Percentiles rank a stretch among this genome's conserved stretches.
These are phyloP conservation scores for Karstenula rhodostoma DNA, from an alignment of 2,329 filamentous ascomycete genomes.

Conservation along the genomic window DNA sequence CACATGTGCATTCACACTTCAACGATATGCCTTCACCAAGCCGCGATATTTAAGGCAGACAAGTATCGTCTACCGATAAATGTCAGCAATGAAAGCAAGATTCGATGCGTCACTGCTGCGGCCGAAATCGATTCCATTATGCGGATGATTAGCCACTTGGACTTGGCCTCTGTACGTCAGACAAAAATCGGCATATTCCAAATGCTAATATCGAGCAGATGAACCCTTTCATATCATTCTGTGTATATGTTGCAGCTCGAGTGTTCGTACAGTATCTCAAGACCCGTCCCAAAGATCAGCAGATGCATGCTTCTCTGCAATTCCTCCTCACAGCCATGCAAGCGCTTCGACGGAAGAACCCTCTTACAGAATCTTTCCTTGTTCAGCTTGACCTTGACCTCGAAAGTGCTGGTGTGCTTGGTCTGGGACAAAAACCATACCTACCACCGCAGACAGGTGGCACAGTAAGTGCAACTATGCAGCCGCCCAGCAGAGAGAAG, in stretches of 20 bases:
- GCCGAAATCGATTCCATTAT: constrained; percentile 95
- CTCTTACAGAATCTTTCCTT: constrained; percentile 91
- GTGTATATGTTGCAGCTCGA: constrained; percentile 91
- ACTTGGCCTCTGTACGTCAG: constrained; percentile 76
- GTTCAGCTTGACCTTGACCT: constrained; percentile 93
- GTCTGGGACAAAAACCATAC: constrained; percentile 57
- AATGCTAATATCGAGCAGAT: constrained; percentile 64
- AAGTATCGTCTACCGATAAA: constrained; percentile 80
- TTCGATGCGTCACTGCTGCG: constrained; percentile 90
- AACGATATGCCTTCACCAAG: constrained; percentile 96
- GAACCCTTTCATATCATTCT: constrained; percentile 95
- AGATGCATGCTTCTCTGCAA: constrained; percentile 80
- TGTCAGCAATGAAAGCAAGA: constrained; percentile 87
- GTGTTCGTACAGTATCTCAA: constrained; percentile 98
- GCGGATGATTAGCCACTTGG: constrained; percentile 91
- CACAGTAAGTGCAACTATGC: constrained; percentile 22
- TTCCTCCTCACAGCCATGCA: constrained; percentile 93
- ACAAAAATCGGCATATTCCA: background rate
- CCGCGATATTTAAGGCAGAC: constrained; percentile 96
- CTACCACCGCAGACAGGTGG: constrained; percentile 22
- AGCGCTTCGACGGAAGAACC: constrained; percentile 85
- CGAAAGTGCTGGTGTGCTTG: constrained; percentile 69
- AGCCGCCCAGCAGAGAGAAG: background rate
- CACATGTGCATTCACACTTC: constrained; percentile 99
- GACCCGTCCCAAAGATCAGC: constrained; percentile 84